Evolutionary conservation across 441 rosid species (phyloP).

Genomic region (Arabidopsis lyrata): DNA sequence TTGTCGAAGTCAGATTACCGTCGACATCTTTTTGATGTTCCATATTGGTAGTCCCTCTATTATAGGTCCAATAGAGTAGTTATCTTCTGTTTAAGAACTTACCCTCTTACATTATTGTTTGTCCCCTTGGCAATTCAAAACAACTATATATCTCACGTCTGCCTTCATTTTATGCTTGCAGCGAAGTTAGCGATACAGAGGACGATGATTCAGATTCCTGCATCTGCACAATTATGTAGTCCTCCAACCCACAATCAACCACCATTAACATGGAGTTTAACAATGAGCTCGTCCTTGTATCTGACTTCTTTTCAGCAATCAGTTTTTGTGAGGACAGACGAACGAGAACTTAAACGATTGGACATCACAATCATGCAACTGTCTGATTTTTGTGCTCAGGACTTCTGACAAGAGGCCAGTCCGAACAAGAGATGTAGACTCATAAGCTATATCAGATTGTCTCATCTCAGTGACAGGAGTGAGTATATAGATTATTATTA

Average conservation of each 20-base stretch:
- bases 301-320: conserved; percentile 39
- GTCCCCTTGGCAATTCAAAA: not conserved
- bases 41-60: not conserved
- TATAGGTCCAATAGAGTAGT: not conserved
- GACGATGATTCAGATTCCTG: conserved; percentile 85
- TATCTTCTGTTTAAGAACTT: conserved; percentile 10
- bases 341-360: conserved; percentile 20
- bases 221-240: conserved; percentile 85
- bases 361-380: not conserved
- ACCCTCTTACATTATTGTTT: not conserved
- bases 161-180: conserved; percentile 50
- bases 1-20: not conserved
- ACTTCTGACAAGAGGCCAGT: conserved; percentile 28
- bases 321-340: conserved; percentile 33
- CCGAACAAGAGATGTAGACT: conserved; percentile 27
- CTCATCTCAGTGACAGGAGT: conserved; percentile 31
- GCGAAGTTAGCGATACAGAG: conserved; percentile 82
- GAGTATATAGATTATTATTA: conserved; percentile 35
- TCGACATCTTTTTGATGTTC: conserved; percentile 5
- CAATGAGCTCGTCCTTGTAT: conserved; percentile 37
- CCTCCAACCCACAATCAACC: conserved; percentile 21
- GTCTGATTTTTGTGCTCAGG: conserved; percentile 32
- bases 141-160: not conserved
- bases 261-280: conserved; percentile 44
- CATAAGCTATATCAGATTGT: conserved; percentile 17